A percentile compares a stretch with the other conserved stretches of the same genome.
Conservation (phyloP, 2,329 filamentous ascomycete genomes). For the Ascochyta clinopodiicola region DNA sequence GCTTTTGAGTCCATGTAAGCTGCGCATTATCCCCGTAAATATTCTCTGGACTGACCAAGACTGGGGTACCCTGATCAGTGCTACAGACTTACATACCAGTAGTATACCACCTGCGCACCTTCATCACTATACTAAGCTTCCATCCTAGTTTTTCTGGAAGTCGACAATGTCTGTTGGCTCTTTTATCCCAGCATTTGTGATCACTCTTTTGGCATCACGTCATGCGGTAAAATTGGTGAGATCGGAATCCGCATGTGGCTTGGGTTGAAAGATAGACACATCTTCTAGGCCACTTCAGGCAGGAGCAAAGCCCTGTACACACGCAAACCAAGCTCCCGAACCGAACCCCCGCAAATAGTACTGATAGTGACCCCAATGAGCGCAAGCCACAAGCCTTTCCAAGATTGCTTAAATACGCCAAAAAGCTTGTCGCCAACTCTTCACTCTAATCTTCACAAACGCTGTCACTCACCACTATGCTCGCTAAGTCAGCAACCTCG, state of each 20-base stretch:
- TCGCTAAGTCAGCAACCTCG: conserved; percentile 18
- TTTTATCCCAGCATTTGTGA: background rate
- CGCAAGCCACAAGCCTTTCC: conserved; percentile 19
- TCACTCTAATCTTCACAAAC: background rate
- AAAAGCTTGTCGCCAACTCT: conserved; percentile 14
- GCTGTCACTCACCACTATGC: conserved; percentile 15
- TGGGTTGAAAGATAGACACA: conserved; percentile 8
- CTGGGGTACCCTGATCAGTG: background rate
- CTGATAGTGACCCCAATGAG: conserved; percentile 18
- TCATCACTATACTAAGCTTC: background rate
- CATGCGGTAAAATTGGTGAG: conserved; percentile 3
- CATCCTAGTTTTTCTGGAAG: conserved; percentile 4
- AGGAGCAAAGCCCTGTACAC: conserved; percentile 18
- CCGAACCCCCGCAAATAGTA: conserved; percentile 10
- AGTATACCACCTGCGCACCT: background rate
- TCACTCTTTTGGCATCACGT: background rate
- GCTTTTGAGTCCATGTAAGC: background rate
- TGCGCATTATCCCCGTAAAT: background rate
- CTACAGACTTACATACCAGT: background rate
- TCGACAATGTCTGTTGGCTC: background rate
- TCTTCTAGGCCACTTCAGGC: conserved; percentile 21
- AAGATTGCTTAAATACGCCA: conserved; percentile 22
- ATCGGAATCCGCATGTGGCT: conserved; percentile 3
- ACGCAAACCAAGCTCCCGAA: conserved; percentile 4
- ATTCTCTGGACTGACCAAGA: background rate